Evolutionary conservation across 2,329 filamentous ascomycete genomes (phyloP), one percentile per base, ranked within the genome.

Genomic region (Hymenoscyphus repandus): DNA sequence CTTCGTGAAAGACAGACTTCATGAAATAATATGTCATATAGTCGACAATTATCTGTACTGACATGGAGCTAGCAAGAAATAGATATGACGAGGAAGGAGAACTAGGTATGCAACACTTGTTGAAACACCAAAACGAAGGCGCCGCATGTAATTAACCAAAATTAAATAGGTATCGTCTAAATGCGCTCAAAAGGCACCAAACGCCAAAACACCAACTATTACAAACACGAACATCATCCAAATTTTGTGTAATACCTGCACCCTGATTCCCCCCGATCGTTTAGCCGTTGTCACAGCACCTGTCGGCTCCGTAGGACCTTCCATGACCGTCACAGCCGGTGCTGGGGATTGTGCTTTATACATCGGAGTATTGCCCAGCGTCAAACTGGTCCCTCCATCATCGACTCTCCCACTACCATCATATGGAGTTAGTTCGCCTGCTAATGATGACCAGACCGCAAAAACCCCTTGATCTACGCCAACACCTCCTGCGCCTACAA

Each of bases 361-460:
- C 15, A 70, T 57, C 2, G 74, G 74, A 33, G 64, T 49, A 41
- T 67, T 66, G 31, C 56, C 60, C 43, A 66, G 51, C 3, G n/a
- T 44, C 1, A 41, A 49, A n/a, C 60, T 60, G 44, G 64, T 50
- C 7, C 62, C 68, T 0, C 70, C 73, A 57, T 76, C 73, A 43
- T 66, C 72, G 1, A 74, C 64, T 9, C 59, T 66, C 1, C 73
- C 72, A 37, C 66, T 72, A 0, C 73, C 73, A 58, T 75, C 71
- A 52, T 77, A 76, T 0, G 74, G 74, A 0, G 69, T 74, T 4
- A 40, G 6, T 3, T 61, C 58, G 1, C 55, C 55, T 11, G 18
- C 56, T 60, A 12, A 48, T 3, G 52, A 50, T 20, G 58, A 47
- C 72, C 71, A 73, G 6, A 58, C 51, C 3, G 61, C 42, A 18